These are phyloP conservation scores for Microdochium trichocladiopsis DNA, from an alignment of 2,329 filamentous ascomycete genomes.

Conservation along the genomic window DNA sequence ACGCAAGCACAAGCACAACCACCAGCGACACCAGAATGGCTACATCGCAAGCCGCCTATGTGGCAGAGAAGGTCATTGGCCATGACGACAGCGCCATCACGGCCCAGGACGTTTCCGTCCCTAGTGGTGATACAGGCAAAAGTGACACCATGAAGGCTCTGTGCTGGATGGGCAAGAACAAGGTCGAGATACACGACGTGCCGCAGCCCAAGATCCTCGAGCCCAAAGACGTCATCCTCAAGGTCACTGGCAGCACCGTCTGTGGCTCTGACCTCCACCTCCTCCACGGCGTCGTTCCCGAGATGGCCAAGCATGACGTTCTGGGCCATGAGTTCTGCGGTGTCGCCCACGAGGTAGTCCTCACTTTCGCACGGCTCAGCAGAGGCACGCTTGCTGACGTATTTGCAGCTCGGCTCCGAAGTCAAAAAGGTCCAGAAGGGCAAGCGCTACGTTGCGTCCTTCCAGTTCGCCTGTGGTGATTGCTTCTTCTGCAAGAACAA, in stretches of 20 bases:
- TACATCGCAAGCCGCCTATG: constrained; percentile 58
- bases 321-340: constrained; percentile 58
- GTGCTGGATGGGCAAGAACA: constrained; percentile 76
- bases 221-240: constrained; percentile 70
- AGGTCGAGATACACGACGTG: constrained; percentile 60
- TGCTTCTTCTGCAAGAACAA: constrained; percentile 78
- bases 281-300: constrained; percentile 47
- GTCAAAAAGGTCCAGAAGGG: constrained; percentile 49
- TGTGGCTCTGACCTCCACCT: constrained; percentile 54
- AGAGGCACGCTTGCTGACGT: no score
- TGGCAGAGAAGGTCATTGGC: constrained; percentile 60
- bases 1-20: background rate
- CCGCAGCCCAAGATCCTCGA: constrained; percentile 69
- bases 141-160: constrained; percentile 70
- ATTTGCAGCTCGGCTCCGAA: constrained; percentile 46
- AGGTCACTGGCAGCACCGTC: constrained; percentile 59
- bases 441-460: constrained; percentile 72
- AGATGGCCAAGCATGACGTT: constrained; percentile 59
- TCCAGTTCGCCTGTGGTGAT: constrained; percentile 70
- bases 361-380: no score
- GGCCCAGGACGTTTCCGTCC: constrained; percentile 63
- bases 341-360: constrained; percentile 30
- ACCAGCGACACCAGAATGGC: constrained; percentile 35
- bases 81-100: constrained; percentile 59
- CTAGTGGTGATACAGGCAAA: constrained; percentile 35